Percentiles rank a stretch among this genome's conserved stretches.
Conservation (phyloP, 1,284 basidiomycete species). For the Veloboletus limbatus region DNA sequence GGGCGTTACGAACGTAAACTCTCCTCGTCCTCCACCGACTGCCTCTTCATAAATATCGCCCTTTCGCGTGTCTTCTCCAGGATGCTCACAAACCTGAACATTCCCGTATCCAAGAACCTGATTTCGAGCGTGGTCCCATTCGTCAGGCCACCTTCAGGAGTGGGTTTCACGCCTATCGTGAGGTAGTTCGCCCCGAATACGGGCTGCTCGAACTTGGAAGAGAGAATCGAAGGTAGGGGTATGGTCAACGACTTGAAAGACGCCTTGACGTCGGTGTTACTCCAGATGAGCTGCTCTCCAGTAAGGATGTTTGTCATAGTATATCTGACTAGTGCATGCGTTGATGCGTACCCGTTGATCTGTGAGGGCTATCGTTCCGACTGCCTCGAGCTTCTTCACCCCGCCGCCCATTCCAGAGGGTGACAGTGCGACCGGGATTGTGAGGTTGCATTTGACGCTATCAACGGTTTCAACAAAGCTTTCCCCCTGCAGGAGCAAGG, state of each 20-base stretch:
- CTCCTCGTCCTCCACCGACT: conserved; percentile 54
- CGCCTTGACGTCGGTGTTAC: conserved; percentile 39
- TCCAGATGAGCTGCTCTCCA: conserved; percentile 60
- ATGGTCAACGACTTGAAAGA: conserved; percentile 51
- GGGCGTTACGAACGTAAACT: conserved; percentile 56
- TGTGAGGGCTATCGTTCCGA: conserved; percentile 60
- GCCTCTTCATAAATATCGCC: conserved; percentile 70
- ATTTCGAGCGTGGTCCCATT: conserved; percentile 64
- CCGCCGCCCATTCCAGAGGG: conserved; percentile 52
- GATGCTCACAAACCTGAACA: conserved; percentile 69
- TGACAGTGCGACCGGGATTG: conserved; percentile 50
- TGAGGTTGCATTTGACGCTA: conserved; percentile 54
- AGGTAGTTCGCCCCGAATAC: conserved; percentile 68
- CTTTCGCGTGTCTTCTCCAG: conserved; percentile 74
- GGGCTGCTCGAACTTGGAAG: conserved; percentile 73
- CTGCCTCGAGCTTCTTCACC: conserved; percentile 54
- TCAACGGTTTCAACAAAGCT: conserved; percentile 53
- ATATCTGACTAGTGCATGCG: conserved; percentile 5
- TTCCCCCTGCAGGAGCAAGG: conserved; percentile 65
- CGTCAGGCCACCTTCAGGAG: conserved; percentile 59
- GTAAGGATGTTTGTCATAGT: conserved; percentile 4
- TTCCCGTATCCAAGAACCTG: conserved; percentile 60
- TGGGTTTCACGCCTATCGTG: conserved; percentile 60
- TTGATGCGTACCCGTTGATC: conserved; percentile 61
- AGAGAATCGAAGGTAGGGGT: conserved; percentile 60